Percentiles rank a stretch among this genome's conserved stretches.
Evolutionary conservation across 805 yeast genomes (phyloP).

Genomic region (Monosporozyma unispora): DNA sequence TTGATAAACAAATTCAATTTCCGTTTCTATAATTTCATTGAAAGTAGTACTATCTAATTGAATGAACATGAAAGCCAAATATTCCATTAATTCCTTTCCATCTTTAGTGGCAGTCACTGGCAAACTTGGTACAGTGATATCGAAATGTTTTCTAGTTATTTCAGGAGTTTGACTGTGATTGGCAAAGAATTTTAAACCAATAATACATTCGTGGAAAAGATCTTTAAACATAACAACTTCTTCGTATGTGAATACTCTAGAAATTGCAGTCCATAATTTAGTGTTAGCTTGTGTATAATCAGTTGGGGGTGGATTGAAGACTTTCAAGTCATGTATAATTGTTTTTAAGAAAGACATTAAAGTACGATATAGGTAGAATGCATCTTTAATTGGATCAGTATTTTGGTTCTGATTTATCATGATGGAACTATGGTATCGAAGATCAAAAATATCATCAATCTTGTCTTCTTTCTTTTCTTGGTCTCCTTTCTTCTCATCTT

Average conservation of each 20-base stretch:
- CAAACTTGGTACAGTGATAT: conserved; percentile 68
- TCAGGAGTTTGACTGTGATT: conserved; percentile 26
- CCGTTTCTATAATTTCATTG: conserved; percentile 79
- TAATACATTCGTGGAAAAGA: conserved; percentile 75
- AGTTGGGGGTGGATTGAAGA: conserved; percentile 76
- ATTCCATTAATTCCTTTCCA: conserved; percentile 92
- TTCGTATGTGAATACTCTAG: conserved; percentile 74
- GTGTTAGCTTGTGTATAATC: conserved; percentile 42
- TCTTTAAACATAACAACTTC: conserved; percentile 70
- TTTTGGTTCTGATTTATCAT: conserved; percentile 34
- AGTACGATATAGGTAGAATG: conserved; percentile 79
- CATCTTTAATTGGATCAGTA: conserved; percentile 71
- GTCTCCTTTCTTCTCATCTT: conserved; percentile 7
- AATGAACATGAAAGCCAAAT: conserved; percentile 85
- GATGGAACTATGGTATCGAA: conserved; percentile 15
- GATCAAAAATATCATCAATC: conserved; percentile 36
- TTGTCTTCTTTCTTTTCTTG: conserved; percentile 9
- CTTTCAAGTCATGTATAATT: conserved; percentile 78
- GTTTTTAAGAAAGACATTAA: conserved; percentile 85
- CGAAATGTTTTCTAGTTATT: conserved; percentile 34
- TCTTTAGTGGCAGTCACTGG: conserved; percentile 87
- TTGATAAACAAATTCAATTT: conserved; percentile 67
- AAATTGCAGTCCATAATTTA: conserved; percentile 74
- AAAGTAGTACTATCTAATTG: conserved; percentile 94
- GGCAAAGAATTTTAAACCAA: conserved; percentile 72